Evolutionary conservation across 192 early-diverging fungal species (phyloP).

Genomic region (Spinellus fusiger): DNA sequence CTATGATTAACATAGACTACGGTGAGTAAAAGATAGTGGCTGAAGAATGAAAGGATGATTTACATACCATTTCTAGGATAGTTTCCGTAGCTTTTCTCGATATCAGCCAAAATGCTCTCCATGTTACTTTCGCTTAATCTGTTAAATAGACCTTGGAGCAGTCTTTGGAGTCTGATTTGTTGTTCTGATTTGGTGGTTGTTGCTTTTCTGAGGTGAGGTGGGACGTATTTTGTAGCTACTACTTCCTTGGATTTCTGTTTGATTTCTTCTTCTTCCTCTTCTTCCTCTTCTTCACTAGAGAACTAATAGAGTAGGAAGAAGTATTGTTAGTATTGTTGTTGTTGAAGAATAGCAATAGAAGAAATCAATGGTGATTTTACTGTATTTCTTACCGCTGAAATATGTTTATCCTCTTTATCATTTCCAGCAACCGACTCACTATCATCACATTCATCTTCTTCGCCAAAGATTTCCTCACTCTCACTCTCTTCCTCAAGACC

Average conservation of each 20-base stretch:
- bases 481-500: too few relatives aligned
- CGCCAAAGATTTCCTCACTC: slow-evolving; percentile 8
- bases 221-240: slow-evolving; percentile 66
- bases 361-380: background rate
- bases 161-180: slow-evolving; percentile 68
- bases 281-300: slow-evolving; percentile 20
- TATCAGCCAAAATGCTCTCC: slow-evolving; percentile 73
- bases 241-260: background rate
- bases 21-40: background rate
- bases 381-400: background rate
- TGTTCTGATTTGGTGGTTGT: slow-evolving; percentile 58
- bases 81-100: slow-evolving; percentile 72
- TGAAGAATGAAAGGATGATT: background rate
- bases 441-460: slow-evolving; percentile 20
- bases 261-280: slow-evolving; percentile 16
- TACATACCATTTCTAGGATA: slow-evolving; percentile 33
- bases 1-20: slow-evolving; percentile 25
- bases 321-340: background rate
- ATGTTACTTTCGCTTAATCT: slow-evolving; percentile 89
- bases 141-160: slow-evolving; percentile 86
- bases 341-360: background rate
- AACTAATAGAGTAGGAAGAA: background rate
- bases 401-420: slow-evolving; percentile 14
- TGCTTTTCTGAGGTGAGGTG: slow-evolving; percentile 75
- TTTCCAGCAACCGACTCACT: slow-evolving; percentile 20